Conservation (phyloP, 768 basidiomycete genomes). For the Tulasnella calospora region DNA sequence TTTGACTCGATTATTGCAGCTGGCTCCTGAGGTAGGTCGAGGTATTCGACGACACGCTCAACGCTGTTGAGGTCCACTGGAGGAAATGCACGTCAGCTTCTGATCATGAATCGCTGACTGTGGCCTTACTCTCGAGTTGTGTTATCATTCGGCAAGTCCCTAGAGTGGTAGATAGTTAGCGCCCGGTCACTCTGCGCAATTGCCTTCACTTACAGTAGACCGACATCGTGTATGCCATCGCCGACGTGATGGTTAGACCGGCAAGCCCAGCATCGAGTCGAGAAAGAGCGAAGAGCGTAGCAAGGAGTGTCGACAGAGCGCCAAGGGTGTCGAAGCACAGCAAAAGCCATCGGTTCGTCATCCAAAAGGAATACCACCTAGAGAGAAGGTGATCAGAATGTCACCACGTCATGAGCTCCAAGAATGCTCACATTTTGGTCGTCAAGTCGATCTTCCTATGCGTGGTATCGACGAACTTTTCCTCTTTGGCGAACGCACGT, state of each 20-base stretch:
- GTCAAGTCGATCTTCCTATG: conserved; percentile 70
- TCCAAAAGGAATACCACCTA: conserved; percentile 57
- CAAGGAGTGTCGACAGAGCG: conserved; percentile 64
- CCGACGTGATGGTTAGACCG: conserved; percentile 66
- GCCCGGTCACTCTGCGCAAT: not conserved
- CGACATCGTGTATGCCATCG: conserved; percentile 53
- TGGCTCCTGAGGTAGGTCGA: conserved; percentile 83
- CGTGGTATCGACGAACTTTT: conserved; percentile 66
- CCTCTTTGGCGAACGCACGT: conserved; percentile 81
- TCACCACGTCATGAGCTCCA: conserved; percentile 11
- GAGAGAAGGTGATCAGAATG: not conserved
- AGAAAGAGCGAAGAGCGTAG: conserved; percentile 69
- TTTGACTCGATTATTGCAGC: conserved; percentile 65
- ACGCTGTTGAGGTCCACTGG: conserved; percentile 56
- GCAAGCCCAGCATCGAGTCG: conserved; percentile 40
- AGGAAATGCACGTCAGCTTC: not conserved
- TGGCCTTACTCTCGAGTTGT: conserved; percentile 59
- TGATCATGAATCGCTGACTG: not conserved
- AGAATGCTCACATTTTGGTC: conserved; percentile 51
- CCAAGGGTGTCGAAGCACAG: conserved; percentile 79
- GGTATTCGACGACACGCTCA: conserved; percentile 87
- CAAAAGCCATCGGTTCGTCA: conserved; percentile 82
- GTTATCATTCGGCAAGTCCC: conserved; percentile 49
- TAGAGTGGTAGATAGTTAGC: not conserved
- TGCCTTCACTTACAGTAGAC: conserved; percentile 31